Percentiles rank a stretch among this genome's conserved stretches.
phyloP scores from a whole-genome alignment of 192 early-diverging fungal genomes.

The Coemansia sp. region DNA sequence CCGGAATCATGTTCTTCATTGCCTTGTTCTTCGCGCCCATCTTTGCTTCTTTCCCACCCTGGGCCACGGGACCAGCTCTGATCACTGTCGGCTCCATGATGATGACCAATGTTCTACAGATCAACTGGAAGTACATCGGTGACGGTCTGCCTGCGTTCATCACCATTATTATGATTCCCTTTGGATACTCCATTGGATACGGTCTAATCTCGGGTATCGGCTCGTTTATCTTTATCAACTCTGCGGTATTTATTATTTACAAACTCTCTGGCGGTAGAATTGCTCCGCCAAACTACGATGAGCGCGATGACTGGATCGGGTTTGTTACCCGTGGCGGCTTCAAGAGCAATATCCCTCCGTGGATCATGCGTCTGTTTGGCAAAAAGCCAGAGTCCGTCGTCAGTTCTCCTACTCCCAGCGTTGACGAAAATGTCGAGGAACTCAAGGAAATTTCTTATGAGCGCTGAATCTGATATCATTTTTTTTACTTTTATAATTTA shows the following conservation, averaged over 20 bases:
- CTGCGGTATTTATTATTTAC: slow-evolving; percentile 57
- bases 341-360: slow-evolving; percentile 36
- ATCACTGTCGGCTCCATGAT: slow-evolving; percentile 81
- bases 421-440: slow-evolving; percentile 10
- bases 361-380: slow-evolving; percentile 38
- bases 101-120: slow-evolving; percentile 64
- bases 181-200: slow-evolving; percentile 81
- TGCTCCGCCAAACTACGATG: slow-evolving; percentile 42
- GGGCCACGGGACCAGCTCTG: slow-evolving; percentile 82
- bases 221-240: slow-evolving; percentile 71
- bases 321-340: slow-evolving; percentile 37
- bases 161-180: slow-evolving; percentile 73
- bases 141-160: slow-evolving; percentile 79
- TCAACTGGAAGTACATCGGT: slow-evolving; percentile 80
- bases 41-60: slow-evolving; percentile 81
- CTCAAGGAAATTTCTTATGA: slow-evolving; percentile 28
- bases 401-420: not conserved
- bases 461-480: not conserved
- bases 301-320: slow-evolving; percentile 44
- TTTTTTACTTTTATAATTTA: not conserved
- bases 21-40: slow-evolving; percentile 81
- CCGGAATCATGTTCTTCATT: slow-evolving; percentile 72
- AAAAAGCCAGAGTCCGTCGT: slow-evolving; percentile 19
- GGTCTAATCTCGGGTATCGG: slow-evolving; percentile 74
- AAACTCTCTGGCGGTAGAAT: slow-evolving; percentile 60